A percentile compares a stretch with the other conserved stretches of the same genome.
Evolutionary conservation across 768 basidiomycete genomes (phyloP).

Genomic region (Boletus eberwhitei): DNA sequence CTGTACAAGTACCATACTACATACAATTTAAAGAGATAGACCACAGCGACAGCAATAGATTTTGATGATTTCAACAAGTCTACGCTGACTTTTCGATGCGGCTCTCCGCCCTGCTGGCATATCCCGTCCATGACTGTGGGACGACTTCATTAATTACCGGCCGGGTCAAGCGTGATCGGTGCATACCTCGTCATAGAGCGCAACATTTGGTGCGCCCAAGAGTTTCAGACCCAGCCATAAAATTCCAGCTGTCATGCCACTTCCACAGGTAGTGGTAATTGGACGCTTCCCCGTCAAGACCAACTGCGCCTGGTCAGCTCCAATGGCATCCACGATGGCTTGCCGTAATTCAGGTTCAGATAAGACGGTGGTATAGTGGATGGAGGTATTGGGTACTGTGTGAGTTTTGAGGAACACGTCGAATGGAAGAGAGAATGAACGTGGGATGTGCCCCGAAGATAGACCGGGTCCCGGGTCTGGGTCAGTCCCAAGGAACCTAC

Average conservation of each 20-base stretch:
- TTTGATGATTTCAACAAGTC: slow-evolving; percentile 3
- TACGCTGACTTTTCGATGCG: slow-evolving; percentile 54
- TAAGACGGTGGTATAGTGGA: slow-evolving; percentile 58
- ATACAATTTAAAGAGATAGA: slow-evolving; percentile 7
- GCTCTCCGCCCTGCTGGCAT: slow-evolving; percentile 74
- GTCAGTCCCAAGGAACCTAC: slow-evolving; percentile 73
- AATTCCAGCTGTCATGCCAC: slow-evolving; percentile 96
- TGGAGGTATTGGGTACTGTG: slow-evolving; percentile 31
- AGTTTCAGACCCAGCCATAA: slow-evolving; percentile 90
- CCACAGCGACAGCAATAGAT: slow-evolving; percentile 3
- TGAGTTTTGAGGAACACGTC: slow-evolving; percentile 58
- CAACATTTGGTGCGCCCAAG: slow-evolving; percentile 55
- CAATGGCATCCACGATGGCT: slow-evolving; percentile 62
- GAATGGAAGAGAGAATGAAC: slow-evolving; percentile 85
- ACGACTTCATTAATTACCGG: slow-evolving; percentile 15
- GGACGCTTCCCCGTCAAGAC: slow-evolving; percentile 58
- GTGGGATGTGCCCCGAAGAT: slow-evolving; percentile 89
- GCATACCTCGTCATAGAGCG: slow-evolving; percentile 92
- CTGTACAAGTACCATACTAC: slow-evolving; percentile 15
- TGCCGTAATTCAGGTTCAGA: slow-evolving; percentile 54
- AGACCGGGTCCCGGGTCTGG: slow-evolving; percentile 89
- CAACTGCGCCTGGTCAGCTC: slow-evolving; percentile 49
- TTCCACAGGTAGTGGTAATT: slow-evolving; percentile 83
- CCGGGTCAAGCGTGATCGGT: slow-evolving; percentile 6
- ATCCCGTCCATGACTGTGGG: slow-evolving; percentile 92